Evolutionary conservation across 2,329 filamentous ascomycete species (phyloP).

Genomic region (Trichoderma semiorbis): DNA sequence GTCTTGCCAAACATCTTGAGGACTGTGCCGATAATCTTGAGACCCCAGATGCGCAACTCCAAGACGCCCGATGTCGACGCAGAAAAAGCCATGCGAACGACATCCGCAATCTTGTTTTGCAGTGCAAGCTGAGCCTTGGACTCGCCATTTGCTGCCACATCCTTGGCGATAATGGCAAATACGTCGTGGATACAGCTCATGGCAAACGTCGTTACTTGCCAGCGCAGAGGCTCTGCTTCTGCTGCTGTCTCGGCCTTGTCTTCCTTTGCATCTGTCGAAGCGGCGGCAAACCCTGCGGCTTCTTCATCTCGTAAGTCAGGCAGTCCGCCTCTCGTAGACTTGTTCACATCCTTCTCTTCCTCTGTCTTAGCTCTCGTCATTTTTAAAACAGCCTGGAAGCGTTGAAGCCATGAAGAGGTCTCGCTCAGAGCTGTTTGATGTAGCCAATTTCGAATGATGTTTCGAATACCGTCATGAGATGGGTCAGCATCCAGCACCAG

Average conservation of each 20-base stretch:
- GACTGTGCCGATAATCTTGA: conserved; percentile 91
- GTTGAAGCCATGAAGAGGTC: conserved; percentile 79
- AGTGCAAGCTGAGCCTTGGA: conserved; percentile 74
- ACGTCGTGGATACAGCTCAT: conserved; percentile 86
- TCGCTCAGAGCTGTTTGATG: conserved; percentile 81
- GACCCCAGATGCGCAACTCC: conserved; percentile 81
- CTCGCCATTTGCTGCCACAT: conserved; percentile 72
- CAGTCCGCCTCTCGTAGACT: conserved; percentile 47
- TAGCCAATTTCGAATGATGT: conserved; percentile 89
- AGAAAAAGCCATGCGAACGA: conserved; percentile 95
- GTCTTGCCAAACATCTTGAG: conserved; percentile 95
- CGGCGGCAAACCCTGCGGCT: conserved; percentile 89
- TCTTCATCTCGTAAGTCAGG: conserved; percentile 94
- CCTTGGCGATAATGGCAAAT: conserved; percentile 73
- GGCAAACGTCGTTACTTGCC: conserved; percentile 93
- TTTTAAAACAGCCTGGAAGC: conserved; percentile 83
- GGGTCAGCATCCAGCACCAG: conserved; percentile 76
- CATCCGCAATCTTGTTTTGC: conserved; percentile 81
- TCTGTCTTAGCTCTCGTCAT: conserved; percentile 72
- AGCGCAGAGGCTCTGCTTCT: conserved; percentile 84
- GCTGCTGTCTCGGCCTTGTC: conserved; percentile 50
- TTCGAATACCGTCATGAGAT: conserved; percentile 74
- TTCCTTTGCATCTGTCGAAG: conserved; percentile 58
- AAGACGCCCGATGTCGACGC: conserved; percentile 92
- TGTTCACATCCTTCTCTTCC: conserved; percentile 45